Evolutionary conservation across 163 green algal species (phyloP).

Genomic region (Prototheca cutis): DNA sequence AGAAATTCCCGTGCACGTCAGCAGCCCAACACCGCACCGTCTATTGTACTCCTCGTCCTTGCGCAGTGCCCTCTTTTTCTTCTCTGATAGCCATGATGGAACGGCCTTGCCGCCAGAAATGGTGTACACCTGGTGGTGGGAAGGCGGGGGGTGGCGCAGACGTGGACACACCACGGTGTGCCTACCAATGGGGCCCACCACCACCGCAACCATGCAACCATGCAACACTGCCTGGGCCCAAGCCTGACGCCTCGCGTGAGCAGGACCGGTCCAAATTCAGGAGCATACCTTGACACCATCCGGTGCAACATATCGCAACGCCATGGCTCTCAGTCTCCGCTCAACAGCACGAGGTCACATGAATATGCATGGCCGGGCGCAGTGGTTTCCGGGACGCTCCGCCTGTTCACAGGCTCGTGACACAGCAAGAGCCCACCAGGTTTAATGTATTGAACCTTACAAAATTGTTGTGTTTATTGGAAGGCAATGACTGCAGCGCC

Average conservation of each 20-base stretch:
- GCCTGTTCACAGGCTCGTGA: too few species aligned
- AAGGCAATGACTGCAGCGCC: too few species aligned
- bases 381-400: too few species aligned
- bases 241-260: background rate
- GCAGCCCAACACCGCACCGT: background rate
- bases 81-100: constrained; percentile 80
- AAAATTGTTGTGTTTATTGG: too few species aligned
- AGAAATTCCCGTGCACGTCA: background rate
- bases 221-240: background rate
- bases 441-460: too few species aligned
- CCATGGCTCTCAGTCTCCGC: too few species aligned
- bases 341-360: too few species aligned
- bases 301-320: constrained; percentile 59
- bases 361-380: too few species aligned
- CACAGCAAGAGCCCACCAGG: too few species aligned
- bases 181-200: background rate
- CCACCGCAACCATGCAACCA: background rate
- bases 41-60: constrained; percentile 71
- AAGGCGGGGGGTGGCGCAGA: too few species aligned
- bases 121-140: constrained; percentile 74
- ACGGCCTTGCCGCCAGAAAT: constrained; percentile 76
- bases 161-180: too few species aligned
- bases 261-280: background rate
- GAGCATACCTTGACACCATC: constrained; percentile 74
- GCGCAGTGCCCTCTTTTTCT: constrained; percentile 63